phyloP scores from a whole-genome alignment of 768 basidiomycete species.

The Favolaschia claudopus region DNA sequence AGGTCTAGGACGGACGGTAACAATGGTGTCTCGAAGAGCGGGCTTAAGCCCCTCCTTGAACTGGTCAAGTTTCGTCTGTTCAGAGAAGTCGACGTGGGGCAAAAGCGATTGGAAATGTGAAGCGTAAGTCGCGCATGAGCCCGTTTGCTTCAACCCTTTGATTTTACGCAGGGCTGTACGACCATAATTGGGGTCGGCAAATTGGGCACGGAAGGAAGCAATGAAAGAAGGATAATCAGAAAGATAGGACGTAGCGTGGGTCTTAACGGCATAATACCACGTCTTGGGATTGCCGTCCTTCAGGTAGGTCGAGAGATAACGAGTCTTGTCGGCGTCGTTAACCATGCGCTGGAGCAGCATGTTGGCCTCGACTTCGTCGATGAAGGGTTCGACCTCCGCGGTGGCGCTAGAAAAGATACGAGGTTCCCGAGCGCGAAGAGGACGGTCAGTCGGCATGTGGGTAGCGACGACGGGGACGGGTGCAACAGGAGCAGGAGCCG shows the following conservation, averaged over 20 bases:
- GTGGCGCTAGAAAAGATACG: constrained; percentile 23
- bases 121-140: constrained; percentile 25
- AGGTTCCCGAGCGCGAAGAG: constrained; percentile 9
- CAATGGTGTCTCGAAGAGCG: not conserved
- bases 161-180: constrained; percentile 21
- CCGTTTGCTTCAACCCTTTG: constrained; percentile 25
- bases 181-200: constrained; percentile 18
- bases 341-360: constrained; percentile 15
- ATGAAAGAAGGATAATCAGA: constrained; percentile 10
- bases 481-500: too few species aligned
- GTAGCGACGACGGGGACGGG: too few species aligned
- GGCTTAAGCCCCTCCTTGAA: constrained; percentile 5
- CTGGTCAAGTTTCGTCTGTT: not conserved
- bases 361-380: constrained; percentile 22
- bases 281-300: constrained; percentile 12
- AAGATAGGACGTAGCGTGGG: constrained; percentile 5
- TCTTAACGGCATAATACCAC: constrained; percentile 6
- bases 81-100: constrained; percentile 21
- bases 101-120: constrained; percentile 25
- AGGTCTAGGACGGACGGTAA: not conserved
- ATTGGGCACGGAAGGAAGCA: constrained; percentile 19
- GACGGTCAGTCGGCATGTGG: too few species aligned
- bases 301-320: constrained; percentile 22
- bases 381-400: constrained; percentile 25
- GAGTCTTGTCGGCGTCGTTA: constrained; percentile 10